phyloP scores from a whole-genome alignment of 2,329 filamentous ascomycete genomes.

The Conoideocrella luteorostrata region DNA sequence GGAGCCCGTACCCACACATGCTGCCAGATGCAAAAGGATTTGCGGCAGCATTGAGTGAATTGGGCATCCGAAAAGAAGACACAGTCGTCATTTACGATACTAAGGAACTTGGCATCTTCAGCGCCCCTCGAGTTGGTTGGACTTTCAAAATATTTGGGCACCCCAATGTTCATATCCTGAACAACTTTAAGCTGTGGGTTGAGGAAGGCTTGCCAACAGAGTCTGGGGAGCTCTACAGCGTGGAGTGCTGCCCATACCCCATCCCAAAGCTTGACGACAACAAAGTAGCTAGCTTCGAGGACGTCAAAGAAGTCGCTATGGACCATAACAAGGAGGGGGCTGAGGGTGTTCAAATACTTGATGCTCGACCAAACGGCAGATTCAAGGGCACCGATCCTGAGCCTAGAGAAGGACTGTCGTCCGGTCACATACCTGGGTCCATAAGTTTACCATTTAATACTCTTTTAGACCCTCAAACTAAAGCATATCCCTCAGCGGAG shows the following conservation, averaged over 20 bases:
- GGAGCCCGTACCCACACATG: conserved; percentile 94
- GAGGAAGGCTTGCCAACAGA: conserved; percentile 77
- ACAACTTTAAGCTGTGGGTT: conserved; percentile 95
- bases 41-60: conserved; percentile 76
- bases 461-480: conserved; percentile 76
- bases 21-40: conserved; percentile 77
- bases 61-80: conserved; percentile 84
- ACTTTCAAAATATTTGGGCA: conserved; percentile 89
- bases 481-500: conserved; percentile 66
- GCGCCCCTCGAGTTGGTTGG: conserved; percentile 89
- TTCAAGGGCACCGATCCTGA: conserved; percentile 82
- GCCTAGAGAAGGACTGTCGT: conserved; percentile 76
- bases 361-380: conserved; percentile 73
- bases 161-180: conserved; percentile 77
- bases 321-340: conserved; percentile 77
- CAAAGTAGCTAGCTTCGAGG: conserved; percentile 74
- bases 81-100: conserved; percentile 91
- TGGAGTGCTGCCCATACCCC: conserved; percentile 59
- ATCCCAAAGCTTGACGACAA: conserved; percentile 54
- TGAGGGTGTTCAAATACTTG: conserved; percentile 80
- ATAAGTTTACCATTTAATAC: conserved; percentile 75
- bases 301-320: conserved; percentile 69
- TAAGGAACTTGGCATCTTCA: conserved; percentile 88
- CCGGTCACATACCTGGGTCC: conserved; percentile 86
- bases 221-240: conserved; percentile 64